Percentiles rank a stretch among this genome's conserved stretches.
These are phyloP conservation scores for Exophiala alcalophila DNA, from an alignment of 2,329 filamentous ascomycete genomes.

Conservation along the genomic window DNA sequence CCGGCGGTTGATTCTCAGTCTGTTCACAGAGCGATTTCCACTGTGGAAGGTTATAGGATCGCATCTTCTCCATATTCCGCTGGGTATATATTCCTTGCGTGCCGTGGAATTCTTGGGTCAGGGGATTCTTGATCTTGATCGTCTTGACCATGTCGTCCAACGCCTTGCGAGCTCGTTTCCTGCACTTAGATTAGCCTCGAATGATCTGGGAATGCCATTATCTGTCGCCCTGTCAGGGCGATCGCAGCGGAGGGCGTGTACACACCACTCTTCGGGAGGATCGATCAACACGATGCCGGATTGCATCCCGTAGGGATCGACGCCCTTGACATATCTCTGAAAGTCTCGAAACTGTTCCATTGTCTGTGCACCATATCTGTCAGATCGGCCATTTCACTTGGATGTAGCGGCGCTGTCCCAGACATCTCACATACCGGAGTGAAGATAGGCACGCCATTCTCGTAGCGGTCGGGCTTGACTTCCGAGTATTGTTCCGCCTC, in stretches of 20 bases:
- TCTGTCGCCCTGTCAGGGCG: neutral
- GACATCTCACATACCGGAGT: slow-evolving; percentile 61
- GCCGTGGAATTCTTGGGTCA: slow-evolving; percentile 97
- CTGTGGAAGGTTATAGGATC: slow-evolving; percentile 93
- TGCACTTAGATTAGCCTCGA: slow-evolving; percentile 6
- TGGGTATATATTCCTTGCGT: slow-evolving; percentile 94
- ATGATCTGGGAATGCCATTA: neutral
- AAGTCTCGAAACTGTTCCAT: slow-evolving; percentile 78
- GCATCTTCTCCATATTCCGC: slow-evolving; percentile 92
- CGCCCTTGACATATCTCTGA: slow-evolving; percentile 81
- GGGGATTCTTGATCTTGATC: slow-evolving; percentile 91
- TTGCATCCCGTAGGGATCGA: slow-evolving; percentile 95
- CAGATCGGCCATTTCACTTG: neutral
- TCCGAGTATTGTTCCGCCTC: slow-evolving; percentile 69
- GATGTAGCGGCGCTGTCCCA: neutral
- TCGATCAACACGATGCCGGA: slow-evolving; percentile 96
- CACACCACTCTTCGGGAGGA: slow-evolving; percentile 88
- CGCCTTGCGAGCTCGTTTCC: slow-evolving; percentile 36
- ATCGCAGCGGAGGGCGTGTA: slow-evolving; percentile 2
- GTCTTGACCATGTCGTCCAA: slow-evolving; percentile 85
- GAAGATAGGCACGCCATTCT: slow-evolving; percentile 83
- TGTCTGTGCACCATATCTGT: slow-evolving; percentile 47
- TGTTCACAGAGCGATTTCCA: slow-evolving; percentile 93
- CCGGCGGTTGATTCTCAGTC: slow-evolving; percentile 92
- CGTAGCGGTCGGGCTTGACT: slow-evolving; percentile 82